Conservation (phyloP, 2,329 filamentous ascomycete genomes). For the Botrytis galanthina region DNA sequence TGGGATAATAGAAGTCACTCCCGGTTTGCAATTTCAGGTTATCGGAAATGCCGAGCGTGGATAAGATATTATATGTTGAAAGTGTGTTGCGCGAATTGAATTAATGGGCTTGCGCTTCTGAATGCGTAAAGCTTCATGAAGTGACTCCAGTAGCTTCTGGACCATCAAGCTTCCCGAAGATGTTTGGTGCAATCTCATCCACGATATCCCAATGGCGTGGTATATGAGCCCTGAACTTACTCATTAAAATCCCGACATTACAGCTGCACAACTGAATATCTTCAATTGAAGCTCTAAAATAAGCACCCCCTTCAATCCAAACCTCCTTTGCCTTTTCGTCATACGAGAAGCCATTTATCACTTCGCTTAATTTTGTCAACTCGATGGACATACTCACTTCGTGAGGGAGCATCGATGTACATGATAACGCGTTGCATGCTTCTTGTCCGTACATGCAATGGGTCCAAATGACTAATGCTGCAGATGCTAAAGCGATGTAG, state of each 20-base stretch:
- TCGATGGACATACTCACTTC: constrained; percentile 28
- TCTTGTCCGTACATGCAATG: constrained; percentile 38
- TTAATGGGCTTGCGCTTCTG: background rate
- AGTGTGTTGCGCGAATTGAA: background rate
- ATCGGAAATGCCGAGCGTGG: background rate
- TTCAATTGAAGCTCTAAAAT: constrained; percentile 30
- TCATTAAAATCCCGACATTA: constrained; percentile 28
- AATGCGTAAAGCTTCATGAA: background rate
- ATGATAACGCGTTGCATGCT: constrained; percentile 30
- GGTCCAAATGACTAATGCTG: constrained; percentile 41
- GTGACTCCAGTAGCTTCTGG: too few relatives aligned
- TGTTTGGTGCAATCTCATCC: constrained; percentile 25
- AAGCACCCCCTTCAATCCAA: constrained; percentile 29
- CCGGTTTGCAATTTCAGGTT: background rate
- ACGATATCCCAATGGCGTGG: constrained; percentile 26
- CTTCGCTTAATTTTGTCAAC: constrained; percentile 30
- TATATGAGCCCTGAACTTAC: constrained; percentile 23
- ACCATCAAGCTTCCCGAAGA: constrained; percentile 19
- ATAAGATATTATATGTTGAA: background rate
- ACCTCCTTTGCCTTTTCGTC: constrained; percentile 25
- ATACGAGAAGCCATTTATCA: background rate
- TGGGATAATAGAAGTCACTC: background rate
- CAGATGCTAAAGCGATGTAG: constrained; percentile 39
- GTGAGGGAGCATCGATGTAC: background rate
- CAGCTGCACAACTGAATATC: constrained; percentile 39